Evolutionary conservation across 2,329 filamentous ascomycete genomes (phyloP).

Genomic region (Neophaeococcomyces mojaviensis): DNA sequence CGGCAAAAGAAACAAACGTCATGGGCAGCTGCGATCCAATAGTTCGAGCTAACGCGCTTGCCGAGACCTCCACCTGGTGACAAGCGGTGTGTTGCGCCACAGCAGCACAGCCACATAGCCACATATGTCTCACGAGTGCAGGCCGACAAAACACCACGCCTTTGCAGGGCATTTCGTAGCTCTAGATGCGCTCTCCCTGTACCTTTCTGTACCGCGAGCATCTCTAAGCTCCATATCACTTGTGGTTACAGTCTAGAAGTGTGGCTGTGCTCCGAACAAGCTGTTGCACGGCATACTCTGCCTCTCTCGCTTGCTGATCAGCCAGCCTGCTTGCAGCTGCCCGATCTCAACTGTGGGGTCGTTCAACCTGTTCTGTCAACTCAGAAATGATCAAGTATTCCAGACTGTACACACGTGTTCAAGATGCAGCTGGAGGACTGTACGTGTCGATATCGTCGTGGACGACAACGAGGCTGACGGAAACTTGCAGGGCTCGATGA

Average conservation of each 20-base stretch:
- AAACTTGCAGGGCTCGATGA: slow-evolving; percentile 75
- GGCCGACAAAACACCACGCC: too few species aligned
- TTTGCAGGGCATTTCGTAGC: too few species aligned
- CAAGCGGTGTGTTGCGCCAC: too few species aligned
- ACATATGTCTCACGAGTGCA: too few species aligned
- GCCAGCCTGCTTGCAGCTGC: not conserved
- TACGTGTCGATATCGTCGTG: slow-evolving; percentile 36
- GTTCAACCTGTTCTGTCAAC: not conserved
- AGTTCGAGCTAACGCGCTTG: too few species aligned
- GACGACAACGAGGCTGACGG: slow-evolving; percentile 1
- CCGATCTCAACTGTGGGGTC: slow-evolving; percentile 1
- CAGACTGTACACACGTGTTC: slow-evolving; percentile 31
- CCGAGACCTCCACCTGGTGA: too few species aligned
- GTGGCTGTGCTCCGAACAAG: slow-evolving; percentile 1
- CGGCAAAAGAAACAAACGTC: not conserved
- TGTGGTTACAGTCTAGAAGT: not conserved
- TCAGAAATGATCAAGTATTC: slow-evolving; percentile 54
- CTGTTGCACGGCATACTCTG: too few species aligned
- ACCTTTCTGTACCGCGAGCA: not conserved
- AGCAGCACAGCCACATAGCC: too few species aligned
- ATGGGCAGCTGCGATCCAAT: not conserved
- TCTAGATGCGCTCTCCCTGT: too few species aligned
- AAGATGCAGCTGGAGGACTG: slow-evolving; percentile 88
- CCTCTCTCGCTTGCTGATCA: not conserved
- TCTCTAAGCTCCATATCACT: not conserved